phyloP scores from a whole-genome alignment of 208 protist genomes.

The Trypanosoma conorhini region DNA sequence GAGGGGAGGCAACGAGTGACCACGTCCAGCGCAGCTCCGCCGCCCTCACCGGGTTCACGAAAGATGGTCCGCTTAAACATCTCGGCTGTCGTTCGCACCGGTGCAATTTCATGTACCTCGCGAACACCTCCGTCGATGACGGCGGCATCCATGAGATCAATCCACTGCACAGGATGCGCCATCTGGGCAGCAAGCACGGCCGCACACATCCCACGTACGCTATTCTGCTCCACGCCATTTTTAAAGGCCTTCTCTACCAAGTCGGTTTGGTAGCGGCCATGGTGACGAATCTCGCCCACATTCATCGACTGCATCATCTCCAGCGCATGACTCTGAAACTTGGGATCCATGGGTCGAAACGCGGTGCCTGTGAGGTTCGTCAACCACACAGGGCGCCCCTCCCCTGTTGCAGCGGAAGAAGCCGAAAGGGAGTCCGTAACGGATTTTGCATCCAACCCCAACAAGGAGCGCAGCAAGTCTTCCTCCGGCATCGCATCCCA shows the following conservation, averaged over 20 bases:
- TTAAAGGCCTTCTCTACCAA: slow-evolving; percentile 49
- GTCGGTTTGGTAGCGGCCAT: slow-evolving; percentile 60
- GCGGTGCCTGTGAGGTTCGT: slow-evolving; percentile 80
- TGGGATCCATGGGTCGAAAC: slow-evolving; percentile 58
- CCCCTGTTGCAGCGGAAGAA: slow-evolving; percentile 7
- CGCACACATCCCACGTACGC: slow-evolving; percentile 71
- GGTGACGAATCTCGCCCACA: slow-evolving; percentile 79
- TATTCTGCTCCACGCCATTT: slow-evolving; percentile 34
- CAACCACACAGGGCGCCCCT: slow-evolving; percentile 54
- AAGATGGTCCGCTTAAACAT: slow-evolving; percentile 75
- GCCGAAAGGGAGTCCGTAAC: not conserved
- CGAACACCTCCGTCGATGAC: slow-evolving; percentile 39
- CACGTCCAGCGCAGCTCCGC: slow-evolving; percentile 10
- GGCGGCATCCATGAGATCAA: slow-evolving; percentile 71
- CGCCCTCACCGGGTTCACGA: slow-evolving; percentile 4
- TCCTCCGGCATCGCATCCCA: slow-evolving; percentile 72
- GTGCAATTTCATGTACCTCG: slow-evolving; percentile 66
- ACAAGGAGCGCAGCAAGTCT: slow-evolving; percentile 40
- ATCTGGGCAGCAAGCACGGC: slow-evolving; percentile 75
- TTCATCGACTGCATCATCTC: slow-evolving; percentile 62
- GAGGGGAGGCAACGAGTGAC: slow-evolving; percentile 27
- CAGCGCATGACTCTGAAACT: slow-evolving; percentile 49
- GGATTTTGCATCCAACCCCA: slow-evolving; percentile 36
- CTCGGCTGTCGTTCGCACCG: slow-evolving; percentile 56
- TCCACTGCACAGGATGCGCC: slow-evolving; percentile 84